Conservation (phyloP, 1,284 basidiomycete species). For the Coniferiporia sulphurascens region DNA sequence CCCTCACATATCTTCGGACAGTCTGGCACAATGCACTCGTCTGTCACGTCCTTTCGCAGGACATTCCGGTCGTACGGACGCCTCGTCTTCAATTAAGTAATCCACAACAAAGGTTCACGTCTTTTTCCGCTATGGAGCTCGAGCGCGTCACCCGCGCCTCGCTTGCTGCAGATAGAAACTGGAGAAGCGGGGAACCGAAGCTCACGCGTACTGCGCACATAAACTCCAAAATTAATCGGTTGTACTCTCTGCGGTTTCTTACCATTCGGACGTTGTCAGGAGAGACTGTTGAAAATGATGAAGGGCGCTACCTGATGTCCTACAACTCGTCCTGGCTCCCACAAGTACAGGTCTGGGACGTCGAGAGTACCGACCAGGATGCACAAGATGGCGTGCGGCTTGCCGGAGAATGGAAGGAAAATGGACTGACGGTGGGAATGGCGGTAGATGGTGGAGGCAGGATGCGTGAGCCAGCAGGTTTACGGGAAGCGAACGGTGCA, state of each 20-base stretch:
- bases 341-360: too few relatives aligned
- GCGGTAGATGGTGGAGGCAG: slow-evolving; percentile 13
- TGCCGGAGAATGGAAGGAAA: slow-evolving; percentile 7
- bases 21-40: slow-evolving; percentile 47
- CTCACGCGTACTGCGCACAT: not conserved
- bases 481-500: not conserved
- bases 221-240: not conserved
- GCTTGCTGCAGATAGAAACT: slow-evolving; percentile 40
- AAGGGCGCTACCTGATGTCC: slow-evolving; percentile 15
- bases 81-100: too few relatives aligned
- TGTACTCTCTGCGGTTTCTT: slow-evolving; percentile 41
- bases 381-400: not conserved
- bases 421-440: slow-evolving; percentile 6
- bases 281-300: slow-evolving; percentile 15
- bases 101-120: slow-evolving; percentile 22
- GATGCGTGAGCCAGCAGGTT: not conserved
- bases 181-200: slow-evolving; percentile 30
- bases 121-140: slow-evolving; percentile 31
- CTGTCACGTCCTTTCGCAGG: slow-evolving; percentile 30
- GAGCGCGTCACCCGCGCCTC: slow-evolving; percentile 38
- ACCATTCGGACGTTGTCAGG: slow-evolving; percentile 8
- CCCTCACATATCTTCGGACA: slow-evolving; percentile 39
- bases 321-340: too few relatives aligned
- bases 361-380: not conserved
- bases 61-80: slow-evolving; percentile 41